Conservation (phyloP, 805 yeast genomes). For the Yamadazyma akitaensis region DNA sequence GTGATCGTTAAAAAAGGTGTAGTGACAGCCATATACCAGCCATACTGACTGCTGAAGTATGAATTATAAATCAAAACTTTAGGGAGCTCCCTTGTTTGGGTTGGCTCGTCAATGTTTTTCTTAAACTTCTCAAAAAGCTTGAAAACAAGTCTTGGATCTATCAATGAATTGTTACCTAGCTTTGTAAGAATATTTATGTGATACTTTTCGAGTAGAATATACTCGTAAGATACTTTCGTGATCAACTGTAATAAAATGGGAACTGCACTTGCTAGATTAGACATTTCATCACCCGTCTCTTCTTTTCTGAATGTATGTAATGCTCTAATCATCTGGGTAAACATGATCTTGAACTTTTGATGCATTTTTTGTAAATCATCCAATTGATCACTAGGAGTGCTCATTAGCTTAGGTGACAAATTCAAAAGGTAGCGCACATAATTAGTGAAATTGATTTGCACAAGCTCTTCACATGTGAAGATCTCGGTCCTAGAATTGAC, state of each 20-base stretch:
- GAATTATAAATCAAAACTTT: constrained; percentile 35
- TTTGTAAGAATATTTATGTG: constrained; percentile 35
- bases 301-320: constrained; percentile 26
- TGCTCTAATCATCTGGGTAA: constrained; percentile 24
- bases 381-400: constrained; percentile 14
- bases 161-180: constrained; percentile 28
- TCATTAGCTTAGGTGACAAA: constrained; percentile 23
- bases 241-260: constrained; percentile 27
- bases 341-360: constrained; percentile 25
- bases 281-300: constrained; percentile 22
- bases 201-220: constrained; percentile 36
- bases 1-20: constrained; percentile 35
- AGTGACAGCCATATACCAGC: constrained; percentile 37
- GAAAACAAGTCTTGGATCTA: constrained; percentile 24
- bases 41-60: constrained; percentile 30
- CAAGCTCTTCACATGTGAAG: constrained; percentile 30
- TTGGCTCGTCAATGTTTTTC: background rate
- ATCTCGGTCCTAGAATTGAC: constrained; percentile 9
- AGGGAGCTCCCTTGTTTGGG: constrained; percentile 18
- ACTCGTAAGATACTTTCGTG: constrained; percentile 37
- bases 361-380: constrained; percentile 23
- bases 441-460: constrained; percentile 37
- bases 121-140: constrained; percentile 22
- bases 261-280: constrained; percentile 13
- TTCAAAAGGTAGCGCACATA: constrained; percentile 32